phyloP scores from a whole-genome alignment of 2,329 filamentous ascomycete species.

The Aspergillus bombycis region DNA sequence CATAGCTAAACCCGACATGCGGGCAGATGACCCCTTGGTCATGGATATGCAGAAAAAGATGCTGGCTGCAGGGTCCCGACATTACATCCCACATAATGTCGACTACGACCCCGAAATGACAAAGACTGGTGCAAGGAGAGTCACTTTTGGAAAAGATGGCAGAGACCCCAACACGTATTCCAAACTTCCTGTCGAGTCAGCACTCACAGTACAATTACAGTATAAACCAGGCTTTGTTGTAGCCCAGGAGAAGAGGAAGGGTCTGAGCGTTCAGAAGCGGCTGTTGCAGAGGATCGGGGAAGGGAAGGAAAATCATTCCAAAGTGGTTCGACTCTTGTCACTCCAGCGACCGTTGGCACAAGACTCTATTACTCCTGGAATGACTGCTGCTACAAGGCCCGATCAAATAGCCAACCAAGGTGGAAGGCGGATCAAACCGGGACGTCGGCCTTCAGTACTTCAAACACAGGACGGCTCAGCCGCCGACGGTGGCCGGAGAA shows the following conservation, averaged over 20 bases:
- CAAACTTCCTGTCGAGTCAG: conserved; percentile 36
- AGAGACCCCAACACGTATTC: conserved; percentile 14
- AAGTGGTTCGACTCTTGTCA: conserved; percentile 33
- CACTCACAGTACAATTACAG: conserved; percentile 41
- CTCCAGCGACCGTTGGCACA: conserved; percentile 26
- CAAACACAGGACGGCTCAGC: neutral
- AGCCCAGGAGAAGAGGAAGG: conserved; percentile 31
- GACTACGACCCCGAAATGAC: conserved; percentile 41
- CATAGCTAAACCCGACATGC: conserved; percentile 51
- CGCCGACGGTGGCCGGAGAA: conserved; percentile 13
- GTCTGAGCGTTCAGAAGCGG: conserved; percentile 28
- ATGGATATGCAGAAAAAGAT: conserved; percentile 55
- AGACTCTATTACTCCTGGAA: conserved; percentile 18
- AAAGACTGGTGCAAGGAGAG: conserved; percentile 27
- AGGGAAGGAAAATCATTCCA: conserved; percentile 11
- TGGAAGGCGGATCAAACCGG: conserved; percentile 4
- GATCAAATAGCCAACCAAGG: conserved; percentile 2
- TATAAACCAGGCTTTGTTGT: conserved; percentile 38
- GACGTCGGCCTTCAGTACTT: neutral
- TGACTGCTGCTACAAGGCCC: conserved; percentile 34
- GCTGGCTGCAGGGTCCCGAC: conserved; percentile 46
- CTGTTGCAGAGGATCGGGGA: conserved; percentile 27
- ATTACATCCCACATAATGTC: conserved; percentile 49
- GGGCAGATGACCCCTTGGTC: conserved; percentile 49
- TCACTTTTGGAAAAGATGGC: conserved; percentile 7